Conservation (phyloP, 2,329 filamentous ascomycete genomes). For the Davidsoniella virescens region DNA sequence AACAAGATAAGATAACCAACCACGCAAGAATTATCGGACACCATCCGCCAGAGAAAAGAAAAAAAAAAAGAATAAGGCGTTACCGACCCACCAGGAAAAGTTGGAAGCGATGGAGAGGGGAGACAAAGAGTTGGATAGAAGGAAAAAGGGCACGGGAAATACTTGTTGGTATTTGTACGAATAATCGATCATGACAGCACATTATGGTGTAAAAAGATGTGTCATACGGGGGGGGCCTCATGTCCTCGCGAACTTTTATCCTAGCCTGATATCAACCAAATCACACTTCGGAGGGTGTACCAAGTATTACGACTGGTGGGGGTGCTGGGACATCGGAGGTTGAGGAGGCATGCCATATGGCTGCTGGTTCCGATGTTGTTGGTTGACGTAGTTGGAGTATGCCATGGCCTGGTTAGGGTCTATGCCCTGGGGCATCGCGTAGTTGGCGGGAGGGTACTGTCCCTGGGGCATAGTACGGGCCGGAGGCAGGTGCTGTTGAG, state of each 20-base stretch:
- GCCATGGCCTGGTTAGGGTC: slow-evolving; percentile 44
- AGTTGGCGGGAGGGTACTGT: slow-evolving; percentile 40
- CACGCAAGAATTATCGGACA: slow-evolving; percentile 4
- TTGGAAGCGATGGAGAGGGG: slow-evolving; percentile 1
- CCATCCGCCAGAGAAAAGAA: background rate
- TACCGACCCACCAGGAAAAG: slow-evolving; percentile 6
- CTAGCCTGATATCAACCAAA: background rate
- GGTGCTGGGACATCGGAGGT: slow-evolving; percentile 64
- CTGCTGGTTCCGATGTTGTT: slow-evolving; percentile 24
- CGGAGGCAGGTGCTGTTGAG: slow-evolving; percentile 53
- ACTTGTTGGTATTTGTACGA: background rate
- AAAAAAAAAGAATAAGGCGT: slow-evolving; percentile 6
- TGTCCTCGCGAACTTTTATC: no score
- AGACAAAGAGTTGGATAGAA: background rate
- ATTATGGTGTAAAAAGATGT: background rate
- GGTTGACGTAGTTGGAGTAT: slow-evolving; percentile 72
- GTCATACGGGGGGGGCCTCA: background rate
- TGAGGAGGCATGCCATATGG: slow-evolving; percentile 68
- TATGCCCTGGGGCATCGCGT: slow-evolving; percentile 49
- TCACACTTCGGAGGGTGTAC: background rate
- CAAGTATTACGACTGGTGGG: slow-evolving; percentile 52
- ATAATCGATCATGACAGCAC: no score
- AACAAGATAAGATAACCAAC: slow-evolving; percentile 1
- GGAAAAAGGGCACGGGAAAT: background rate
- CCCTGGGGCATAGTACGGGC: slow-evolving; percentile 24